Conservation (phyloP, 345 rosid species). For the Pistacia integerrima region DNA sequence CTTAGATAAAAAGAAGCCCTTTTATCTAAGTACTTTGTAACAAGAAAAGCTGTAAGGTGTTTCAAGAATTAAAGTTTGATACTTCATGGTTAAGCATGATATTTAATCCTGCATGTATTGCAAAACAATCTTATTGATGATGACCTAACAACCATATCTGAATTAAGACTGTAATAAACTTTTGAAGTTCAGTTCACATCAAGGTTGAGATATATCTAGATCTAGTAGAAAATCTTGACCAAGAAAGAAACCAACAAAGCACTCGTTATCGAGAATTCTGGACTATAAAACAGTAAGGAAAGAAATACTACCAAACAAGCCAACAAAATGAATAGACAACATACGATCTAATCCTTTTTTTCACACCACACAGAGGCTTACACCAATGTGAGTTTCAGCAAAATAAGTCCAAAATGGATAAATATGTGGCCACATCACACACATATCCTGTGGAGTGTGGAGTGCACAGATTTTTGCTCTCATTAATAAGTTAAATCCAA, state of each 20-base stretch:
- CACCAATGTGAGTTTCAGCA: neutral
- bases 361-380: neutral
- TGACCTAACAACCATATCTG: too few species aligned
- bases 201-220: neutral
- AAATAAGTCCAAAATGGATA: constrained; percentile 16
- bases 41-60: too few species aligned
- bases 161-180: too few species aligned
- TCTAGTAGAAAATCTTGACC: neutral
- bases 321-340: neutral
- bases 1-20: too few species aligned
- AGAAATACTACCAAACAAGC: neutral
- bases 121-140: too few species aligned
- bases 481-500: constrained; percentile 8
- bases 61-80: too few species aligned
- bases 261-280: neutral
- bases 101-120: too few species aligned
- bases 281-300: neutral
- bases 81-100: too few species aligned
- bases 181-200: neutral
- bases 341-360: neutral
- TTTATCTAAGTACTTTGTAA: too few species aligned
- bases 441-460: neutral
- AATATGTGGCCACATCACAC: neutral
- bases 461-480: neutral
- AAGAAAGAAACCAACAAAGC: constrained; percentile 6